These are phyloP conservation scores for Aspergillus brunneoviolaceus DNA, from an alignment of 2,329 filamentous ascomycete species.

Conservation along the genomic window DNA sequence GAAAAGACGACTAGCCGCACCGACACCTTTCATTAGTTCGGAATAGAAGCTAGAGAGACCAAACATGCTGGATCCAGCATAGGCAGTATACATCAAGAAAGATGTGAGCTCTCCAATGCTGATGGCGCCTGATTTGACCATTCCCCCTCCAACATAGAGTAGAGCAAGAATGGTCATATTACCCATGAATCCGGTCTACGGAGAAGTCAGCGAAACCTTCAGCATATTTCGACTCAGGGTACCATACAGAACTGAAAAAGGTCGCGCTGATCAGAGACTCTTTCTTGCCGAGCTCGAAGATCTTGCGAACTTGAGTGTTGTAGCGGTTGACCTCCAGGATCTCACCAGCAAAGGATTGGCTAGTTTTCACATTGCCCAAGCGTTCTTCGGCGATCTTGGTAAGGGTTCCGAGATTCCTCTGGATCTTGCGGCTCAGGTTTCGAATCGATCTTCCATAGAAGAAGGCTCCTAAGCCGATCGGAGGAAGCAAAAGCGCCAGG, in stretches of 20 bases:
- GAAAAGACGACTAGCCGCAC: conserved; percentile 92
- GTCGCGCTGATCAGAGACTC: conserved; percentile 87
- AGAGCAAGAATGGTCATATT: conserved; percentile 95
- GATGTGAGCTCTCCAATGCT: conserved; percentile 89
- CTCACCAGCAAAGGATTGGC: conserved; percentile 93
- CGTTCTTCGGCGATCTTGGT: conserved; percentile 98
- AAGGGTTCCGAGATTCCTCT: conserved; percentile 86
- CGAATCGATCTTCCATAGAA: conserved; percentile 88
- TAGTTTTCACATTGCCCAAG: conserved; percentile 94
- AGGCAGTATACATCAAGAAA: conserved; percentile 98
- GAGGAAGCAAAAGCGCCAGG: conserved; percentile 82
- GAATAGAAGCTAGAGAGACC: conserved; percentile 95
- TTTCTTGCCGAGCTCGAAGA: conserved; percentile 81
- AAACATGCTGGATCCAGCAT: conserved; percentile 80
- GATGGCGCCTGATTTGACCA: conserved; percentile 83
- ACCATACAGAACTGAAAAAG: conserved; percentile 69
- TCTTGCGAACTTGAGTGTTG: conserved; percentile 86
- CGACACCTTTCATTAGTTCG: conserved; percentile 97
- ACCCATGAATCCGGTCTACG: conserved; percentile 81
- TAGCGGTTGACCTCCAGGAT: conserved; percentile 87
- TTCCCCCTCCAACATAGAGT: conserved; percentile 83
- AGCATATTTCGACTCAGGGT: background rate
- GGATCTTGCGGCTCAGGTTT: conserved; percentile 86
- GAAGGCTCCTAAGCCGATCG: conserved; percentile 85
- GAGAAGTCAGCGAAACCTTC: conserved; percentile 25